These are phyloP conservation scores for Hypoxylon fragiforme DNA, from an alignment of 495 filamentous ascomycete genomes.

Conservation along the genomic window DNA sequence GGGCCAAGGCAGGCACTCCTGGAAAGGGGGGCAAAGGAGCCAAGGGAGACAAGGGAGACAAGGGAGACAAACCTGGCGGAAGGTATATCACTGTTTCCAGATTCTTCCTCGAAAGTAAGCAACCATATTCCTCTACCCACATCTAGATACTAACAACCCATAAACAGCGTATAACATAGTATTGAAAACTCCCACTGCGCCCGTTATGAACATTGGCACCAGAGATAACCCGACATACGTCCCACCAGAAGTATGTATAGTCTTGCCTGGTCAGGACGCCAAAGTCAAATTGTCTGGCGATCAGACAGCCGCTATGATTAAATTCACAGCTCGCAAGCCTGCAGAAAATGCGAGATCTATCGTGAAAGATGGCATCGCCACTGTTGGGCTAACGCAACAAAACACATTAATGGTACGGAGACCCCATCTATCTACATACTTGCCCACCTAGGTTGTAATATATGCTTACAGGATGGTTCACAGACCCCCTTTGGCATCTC, in stretches of 20 bases:
- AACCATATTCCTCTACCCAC: background rate
- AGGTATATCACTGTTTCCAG: slow-evolving; percentile 55
- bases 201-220: background rate
- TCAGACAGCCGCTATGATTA: background rate
- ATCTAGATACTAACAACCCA: background rate
- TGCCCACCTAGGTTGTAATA: background rate
- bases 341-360: background rate
- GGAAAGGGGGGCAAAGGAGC: background rate
- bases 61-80: slow-evolving; percentile 22
- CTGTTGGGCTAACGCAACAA: background rate
- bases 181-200: background rate
- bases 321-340: background rate
- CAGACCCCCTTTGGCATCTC: background rate
- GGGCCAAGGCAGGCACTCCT: background rate
- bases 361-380: background rate
- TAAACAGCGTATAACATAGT: background rate
- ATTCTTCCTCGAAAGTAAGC: slow-evolving; percentile 47
- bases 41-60: background rate
- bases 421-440: background rate
- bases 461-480: background rate
- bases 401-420: background rate
- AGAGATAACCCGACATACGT: background rate
- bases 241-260: background rate
- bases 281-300: background rate
- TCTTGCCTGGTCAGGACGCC: background rate